Base-by-base conservation (phyloP, 2,329 filamentous ascomycete species). In the Fusarium dimerum region DNA sequence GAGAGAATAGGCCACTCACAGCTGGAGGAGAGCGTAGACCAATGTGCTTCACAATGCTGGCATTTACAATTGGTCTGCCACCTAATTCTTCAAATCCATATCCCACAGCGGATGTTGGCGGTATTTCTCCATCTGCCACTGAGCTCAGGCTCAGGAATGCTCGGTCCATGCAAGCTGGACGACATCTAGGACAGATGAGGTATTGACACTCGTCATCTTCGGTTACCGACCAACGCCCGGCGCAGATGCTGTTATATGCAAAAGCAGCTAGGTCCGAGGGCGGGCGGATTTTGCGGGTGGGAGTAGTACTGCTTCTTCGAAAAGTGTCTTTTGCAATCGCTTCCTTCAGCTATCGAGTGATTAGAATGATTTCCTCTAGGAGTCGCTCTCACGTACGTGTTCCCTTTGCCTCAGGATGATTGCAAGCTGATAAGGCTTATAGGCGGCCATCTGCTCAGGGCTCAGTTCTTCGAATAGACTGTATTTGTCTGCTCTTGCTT, bases 151-250 rank as follows among this genome's bases (percentile, higher is more conserved):
- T 80, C 18, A 84, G 66, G 52, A 70, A 81, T 1, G 75, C 64
- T 29, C 81, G 76, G 13, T 77, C 71, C 18, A 68, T 64, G 26
- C 69, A 73, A 1, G 65, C 67, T 5, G 74, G 74, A 4, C 79
- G 76, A 56, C 83, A 85, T 7, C 51, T 54, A 4, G 75, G 73
- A 54, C 82, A 86, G 40, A 76, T 71, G 53, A 72, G 80, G 67
- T 74, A 78, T 41, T 75, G 72, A 53, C 82, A 85, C 62, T 82
- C 78, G 1, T 72, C 59, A 1, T 62, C 61, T 17, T 65, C 54
- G 38, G 54, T 55, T 16, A 71, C 68, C 6, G 76, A 58, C 76
- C 76, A 79, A 13, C 73, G 69, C 48, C 67, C 68, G 39, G 59
- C 61, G 20, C 62, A 61, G n/a, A 60, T 55, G 48, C 57, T 50